Base-by-base conservation (phyloP, 495 filamentous ascomycete species). In the Penicillium chermesinum region DNA sequence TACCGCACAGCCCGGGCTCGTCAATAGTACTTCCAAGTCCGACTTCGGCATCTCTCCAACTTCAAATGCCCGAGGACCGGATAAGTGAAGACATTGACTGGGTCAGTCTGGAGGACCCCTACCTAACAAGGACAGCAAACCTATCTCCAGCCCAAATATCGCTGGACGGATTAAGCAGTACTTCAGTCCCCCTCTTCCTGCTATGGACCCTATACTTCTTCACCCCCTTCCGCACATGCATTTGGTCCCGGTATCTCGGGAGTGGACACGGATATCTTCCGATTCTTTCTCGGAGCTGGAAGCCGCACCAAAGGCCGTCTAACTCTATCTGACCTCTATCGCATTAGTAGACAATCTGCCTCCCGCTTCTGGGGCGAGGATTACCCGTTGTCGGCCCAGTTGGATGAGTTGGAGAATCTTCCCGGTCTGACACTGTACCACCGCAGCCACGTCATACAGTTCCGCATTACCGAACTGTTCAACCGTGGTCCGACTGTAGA, bases 181-280 rank as follows among this genome's bases (percentile, higher is more conserved):
- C 63, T 16, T 59, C 58, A 8, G 63, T 64, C 0, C 65, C 65
- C 19, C 53, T 68, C 0, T 66, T 66, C 41, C 58, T 68, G 5
- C 56, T 68, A 13, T 65, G 59, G 64, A 67, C 64, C 0, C 33
- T 67, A 8, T 67, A 67, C 27, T 62, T 66, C 32, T 68, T 58
- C 20, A 66, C 65, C 0, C n/a, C 65, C 62, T 1, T 58, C 54
- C 6, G 54, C 61, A 1, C 44, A 64, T 5, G 60, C 63, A 43
- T 58, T 52, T 21, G 55, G 55, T 1, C 52, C 63, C n/a, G 50
- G 37, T 2, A 49, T 48, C 2, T 33, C 56, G 0, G 37, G 44
- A 20, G 25, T 66, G 2, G 61, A 68, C 9, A 50, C 56, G 1
- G 50, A 58, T 40, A 57, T 68, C 6, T 66, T 54, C 17, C 59